Percentiles rank a stretch among this genome's conserved stretches.
These are phyloP conservation scores for Emergomyces africanus DNA, from an alignment of 2,329 filamentous ascomycete genomes.

Conservation along the genomic window DNA sequence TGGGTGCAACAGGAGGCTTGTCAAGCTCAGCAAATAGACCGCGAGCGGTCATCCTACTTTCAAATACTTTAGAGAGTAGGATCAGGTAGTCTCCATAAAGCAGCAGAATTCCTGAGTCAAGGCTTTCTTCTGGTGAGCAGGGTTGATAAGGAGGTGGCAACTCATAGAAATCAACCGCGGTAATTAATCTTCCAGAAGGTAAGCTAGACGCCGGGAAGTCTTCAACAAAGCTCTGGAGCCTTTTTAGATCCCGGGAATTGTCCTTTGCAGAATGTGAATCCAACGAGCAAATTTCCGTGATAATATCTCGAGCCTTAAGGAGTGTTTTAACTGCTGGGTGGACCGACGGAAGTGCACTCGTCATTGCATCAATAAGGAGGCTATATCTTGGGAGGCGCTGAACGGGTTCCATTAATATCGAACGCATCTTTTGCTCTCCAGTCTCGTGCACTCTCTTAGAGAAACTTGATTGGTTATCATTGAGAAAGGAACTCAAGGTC, in stretches of 20 bases:
- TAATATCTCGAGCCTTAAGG: constrained; percentile 80
- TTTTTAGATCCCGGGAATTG: constrained; percentile 59
- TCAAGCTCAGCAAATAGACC: constrained; percentile 76
- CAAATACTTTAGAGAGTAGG: constrained; percentile 57
- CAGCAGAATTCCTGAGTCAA: constrained; percentile 56
- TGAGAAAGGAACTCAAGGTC: constrained; percentile 65
- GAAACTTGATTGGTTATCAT: constrained; percentile 66
- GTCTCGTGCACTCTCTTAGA: constrained; percentile 66
- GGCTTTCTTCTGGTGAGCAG: constrained; percentile 27
- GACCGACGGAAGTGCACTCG: constrained; percentile 68
- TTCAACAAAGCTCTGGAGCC: constrained; percentile 63
- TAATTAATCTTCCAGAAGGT: constrained; percentile 65
- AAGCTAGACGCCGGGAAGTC: constrained; percentile 62
- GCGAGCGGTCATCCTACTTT: constrained; percentile 54
- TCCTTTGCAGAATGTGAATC: constrained; percentile 55
- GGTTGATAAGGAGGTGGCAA: constrained; percentile 57
- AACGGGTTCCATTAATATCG: constrained; percentile 88
- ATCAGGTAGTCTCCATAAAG: constrained; percentile 75
- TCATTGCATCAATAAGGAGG: constrained; percentile 90
- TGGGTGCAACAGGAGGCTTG: constrained; percentile 46
- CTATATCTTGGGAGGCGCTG: constrained; percentile 91
- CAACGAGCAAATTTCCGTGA: constrained; percentile 92
- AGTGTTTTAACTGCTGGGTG: constrained; percentile 75
- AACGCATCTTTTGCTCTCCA: constrained; percentile 82
- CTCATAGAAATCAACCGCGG: constrained; percentile 68